Evolutionary conservation across 768 basidiomycete genomes (phyloP).

Genomic region (Serendipita sp.): DNA sequence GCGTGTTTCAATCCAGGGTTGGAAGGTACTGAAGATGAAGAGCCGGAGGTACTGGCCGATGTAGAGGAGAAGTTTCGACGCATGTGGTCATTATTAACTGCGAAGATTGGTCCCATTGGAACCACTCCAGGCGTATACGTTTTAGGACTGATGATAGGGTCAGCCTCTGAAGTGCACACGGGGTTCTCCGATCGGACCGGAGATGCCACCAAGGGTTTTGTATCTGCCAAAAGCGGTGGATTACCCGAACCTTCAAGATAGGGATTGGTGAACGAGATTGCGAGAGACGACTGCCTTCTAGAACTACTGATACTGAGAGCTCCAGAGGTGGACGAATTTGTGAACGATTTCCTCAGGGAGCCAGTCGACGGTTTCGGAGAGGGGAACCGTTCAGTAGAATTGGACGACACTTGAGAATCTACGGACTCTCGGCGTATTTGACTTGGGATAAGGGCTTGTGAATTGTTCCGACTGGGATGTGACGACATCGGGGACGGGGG

Average conservation of each 20-base stretch:
- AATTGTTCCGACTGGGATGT: background rate
- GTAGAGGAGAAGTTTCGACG: conserved; percentile 4
- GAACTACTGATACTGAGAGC: background rate
- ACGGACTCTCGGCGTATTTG: background rate
- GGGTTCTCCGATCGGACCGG: too few species aligned
- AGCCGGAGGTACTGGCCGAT: background rate
- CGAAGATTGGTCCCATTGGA: background rate
- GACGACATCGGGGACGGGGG: background rate
- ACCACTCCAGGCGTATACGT: background rate
- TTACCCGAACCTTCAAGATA: background rate
- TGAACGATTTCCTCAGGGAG: background rate
- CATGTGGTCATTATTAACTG: background rate
- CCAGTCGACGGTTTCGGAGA: background rate
- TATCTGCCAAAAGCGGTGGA: background rate
- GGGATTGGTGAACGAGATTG: background rate
- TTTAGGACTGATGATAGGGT: background rate
- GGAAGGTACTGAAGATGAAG: background rate
- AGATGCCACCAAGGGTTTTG: background rate
- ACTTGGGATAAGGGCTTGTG: background rate
- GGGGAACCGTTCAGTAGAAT: background rate
- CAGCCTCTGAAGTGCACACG: background rate
- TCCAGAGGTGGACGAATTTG: background rate
- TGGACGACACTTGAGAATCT: background rate
- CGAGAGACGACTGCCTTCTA: background rate
- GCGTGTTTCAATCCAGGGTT: background rate